These are phyloP conservation scores for Fusarium aywerte DNA, from an alignment of 2,329 filamentous ascomycete genomes.

Conservation along the genomic window DNA sequence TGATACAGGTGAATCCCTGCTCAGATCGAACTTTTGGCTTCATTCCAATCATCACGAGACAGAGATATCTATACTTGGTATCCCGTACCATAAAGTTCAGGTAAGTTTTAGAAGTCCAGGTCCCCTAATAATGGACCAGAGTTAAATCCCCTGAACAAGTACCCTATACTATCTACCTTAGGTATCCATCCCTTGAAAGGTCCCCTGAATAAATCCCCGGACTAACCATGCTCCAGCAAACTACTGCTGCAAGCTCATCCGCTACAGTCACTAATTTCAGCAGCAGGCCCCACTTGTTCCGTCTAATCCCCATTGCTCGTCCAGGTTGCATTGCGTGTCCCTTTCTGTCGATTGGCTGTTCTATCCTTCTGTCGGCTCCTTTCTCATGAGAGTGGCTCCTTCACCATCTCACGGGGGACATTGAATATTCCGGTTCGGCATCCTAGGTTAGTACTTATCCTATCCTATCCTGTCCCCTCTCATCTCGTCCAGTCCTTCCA, in stretches of 20 bases:
- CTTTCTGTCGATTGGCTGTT: conserved; percentile 33
- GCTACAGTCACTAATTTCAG: conserved; percentile 38
- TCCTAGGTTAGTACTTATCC: no score
- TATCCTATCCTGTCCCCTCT: conserved; percentile 24
- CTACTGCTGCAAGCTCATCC: conserved; percentile 31
- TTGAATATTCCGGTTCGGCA: conserved; percentile 43
- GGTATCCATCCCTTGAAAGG: conserved; percentile 15
- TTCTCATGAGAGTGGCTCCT: conserved; percentile 41
- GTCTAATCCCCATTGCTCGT: conserved; percentile 28
- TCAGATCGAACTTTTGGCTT: conserved; percentile 19
- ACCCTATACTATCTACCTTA: conserved; percentile 5
- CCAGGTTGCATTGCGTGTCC: conserved; percentile 44
- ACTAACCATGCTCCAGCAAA: conserved; percentile 39
- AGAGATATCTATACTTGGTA: not conserved
- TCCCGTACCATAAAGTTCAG: not conserved
- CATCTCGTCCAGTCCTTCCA: conserved; percentile 38
- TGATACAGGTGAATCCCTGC: conserved; percentile 21
- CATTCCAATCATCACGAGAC: conserved; percentile 22
- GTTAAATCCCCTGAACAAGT: conserved; percentile 24
- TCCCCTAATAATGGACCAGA: conserved; percentile 10
- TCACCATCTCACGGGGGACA: conserved; percentile 36
- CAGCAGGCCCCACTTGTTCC: conserved; percentile 18
- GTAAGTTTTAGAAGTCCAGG: not conserved
- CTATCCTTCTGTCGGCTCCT: conserved; percentile 27
- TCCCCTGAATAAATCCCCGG: conserved; percentile 38